Evolutionary conservation across 2,329 filamentous ascomycete genomes (phyloP).

Genomic region (Xylariaceae sp.): DNA sequence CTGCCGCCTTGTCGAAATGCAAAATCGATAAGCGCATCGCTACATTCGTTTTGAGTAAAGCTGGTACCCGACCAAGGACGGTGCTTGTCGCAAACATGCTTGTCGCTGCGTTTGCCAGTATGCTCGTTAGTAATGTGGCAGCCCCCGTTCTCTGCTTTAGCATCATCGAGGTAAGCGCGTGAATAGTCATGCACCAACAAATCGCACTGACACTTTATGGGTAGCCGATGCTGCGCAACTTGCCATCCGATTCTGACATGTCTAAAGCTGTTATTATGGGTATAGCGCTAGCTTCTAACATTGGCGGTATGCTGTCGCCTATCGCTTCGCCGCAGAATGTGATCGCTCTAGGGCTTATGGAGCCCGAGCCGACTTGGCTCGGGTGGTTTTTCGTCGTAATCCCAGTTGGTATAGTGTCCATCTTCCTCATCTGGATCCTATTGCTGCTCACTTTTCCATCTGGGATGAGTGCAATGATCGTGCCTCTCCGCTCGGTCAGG

Average conservation of each 20-base stretch:
- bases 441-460: slow-evolving; percentile 86
- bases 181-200: neutral
- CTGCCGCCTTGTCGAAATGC: slow-evolving; percentile 93
- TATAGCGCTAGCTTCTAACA: slow-evolving; percentile 92
- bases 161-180: slow-evolving; percentile 79
- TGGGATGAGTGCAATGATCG: slow-evolving; percentile 82
- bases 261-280: slow-evolving; percentile 94
- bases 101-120: slow-evolving; percentile 94
- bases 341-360: slow-evolving; percentile 95
- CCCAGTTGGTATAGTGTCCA: slow-evolving; percentile 87
- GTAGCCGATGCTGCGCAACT: slow-evolving; percentile 89
- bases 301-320: slow-evolving; percentile 93
- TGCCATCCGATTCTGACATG: slow-evolving; percentile 89
- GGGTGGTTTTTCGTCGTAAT: slow-evolving; percentile 97
- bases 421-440: slow-evolving; percentile 87
- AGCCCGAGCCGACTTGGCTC: slow-evolving; percentile 87
- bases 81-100: slow-evolving; percentile 99
- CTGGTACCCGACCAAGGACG: slow-evolving; percentile 85
- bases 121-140: slow-evolving; percentile 99
- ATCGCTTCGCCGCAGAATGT: slow-evolving; percentile 98
- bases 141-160: slow-evolving; percentile 97
- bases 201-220: slow-evolving; percentile 1
- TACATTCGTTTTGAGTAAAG: slow-evolving; percentile 94
- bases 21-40: slow-evolving; percentile 98
- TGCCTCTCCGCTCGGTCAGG: slow-evolving; percentile 87